Percentiles rank a stretch among this genome's conserved stretches.
Conservation (phyloP, 768 basidiomycete genomes). For the Mycena belliarum region DNA sequence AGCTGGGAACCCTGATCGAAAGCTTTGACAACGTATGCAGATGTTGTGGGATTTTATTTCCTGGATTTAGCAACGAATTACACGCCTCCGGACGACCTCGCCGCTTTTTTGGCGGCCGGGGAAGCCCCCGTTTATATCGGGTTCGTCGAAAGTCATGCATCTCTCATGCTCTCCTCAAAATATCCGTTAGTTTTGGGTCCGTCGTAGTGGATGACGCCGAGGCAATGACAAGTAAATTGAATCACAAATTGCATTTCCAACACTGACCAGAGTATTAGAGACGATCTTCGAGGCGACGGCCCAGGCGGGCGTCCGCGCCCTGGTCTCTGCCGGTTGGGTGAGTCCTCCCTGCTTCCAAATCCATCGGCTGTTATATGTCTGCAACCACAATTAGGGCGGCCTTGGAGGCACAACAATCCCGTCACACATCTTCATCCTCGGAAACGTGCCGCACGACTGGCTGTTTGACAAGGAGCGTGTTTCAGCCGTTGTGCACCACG, state of each 20-base stretch:
- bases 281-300: slow-evolving; percentile 60
- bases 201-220: slow-evolving; percentile 59
- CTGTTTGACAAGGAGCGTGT: slow-evolving; percentile 57
- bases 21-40: slow-evolving; percentile 28
- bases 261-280: slow-evolving; percentile 32
- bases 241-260: neutral
- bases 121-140: slow-evolving; percentile 62
- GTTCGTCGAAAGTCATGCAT: slow-evolving; percentile 27
- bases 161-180: neutral
- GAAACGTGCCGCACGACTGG: slow-evolving; percentile 71
- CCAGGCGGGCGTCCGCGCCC: slow-evolving; percentile 55
- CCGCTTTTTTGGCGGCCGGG: slow-evolving; percentile 48
- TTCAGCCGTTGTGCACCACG: slow-evolving; percentile 62
- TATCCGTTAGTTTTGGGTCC: slow-evolving; percentile 52
- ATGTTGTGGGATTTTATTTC: slow-evolving; percentile 69
- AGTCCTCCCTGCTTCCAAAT: neutral
- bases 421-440: slow-evolving; percentile 58
- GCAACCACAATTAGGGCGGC: slow-evolving; percentile 40
- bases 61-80: slow-evolving; percentile 53
- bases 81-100: slow-evolving; percentile 47
- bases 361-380: neutral
- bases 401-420: slow-evolving; percentile 56
- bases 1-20: neutral
- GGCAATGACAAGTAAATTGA: slow-evolving; percentile 46
- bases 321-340: slow-evolving; percentile 68